phyloP scores from a whole-genome alignment of 208 protist species.

The Leishmania braziliensis region DNA sequence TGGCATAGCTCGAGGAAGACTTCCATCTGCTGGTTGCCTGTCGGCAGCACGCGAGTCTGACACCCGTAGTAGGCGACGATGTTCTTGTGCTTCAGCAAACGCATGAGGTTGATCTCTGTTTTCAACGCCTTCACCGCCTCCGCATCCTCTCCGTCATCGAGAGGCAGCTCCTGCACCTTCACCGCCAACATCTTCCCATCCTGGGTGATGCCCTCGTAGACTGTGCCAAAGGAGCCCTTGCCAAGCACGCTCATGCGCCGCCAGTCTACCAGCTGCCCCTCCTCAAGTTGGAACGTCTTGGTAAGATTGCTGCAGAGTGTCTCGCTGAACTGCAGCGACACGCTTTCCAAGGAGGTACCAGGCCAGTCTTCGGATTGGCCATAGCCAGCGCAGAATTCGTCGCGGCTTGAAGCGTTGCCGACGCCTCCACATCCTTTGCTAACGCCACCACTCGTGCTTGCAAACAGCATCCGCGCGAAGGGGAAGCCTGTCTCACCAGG shows the following conservation, averaged over 20 bases:
- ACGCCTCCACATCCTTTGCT: neutral
- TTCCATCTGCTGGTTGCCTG: conserved; percentile 71
- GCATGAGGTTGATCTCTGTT: conserved; percentile 89
- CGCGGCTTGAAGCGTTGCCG: neutral
- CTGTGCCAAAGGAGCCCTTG: conserved; percentile 85
- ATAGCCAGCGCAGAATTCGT: neutral
- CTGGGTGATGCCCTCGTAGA: conserved; percentile 89
- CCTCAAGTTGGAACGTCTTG: conserved; percentile 44
- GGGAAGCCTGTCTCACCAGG: neutral
- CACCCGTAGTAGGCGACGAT: conserved; percentile 92
- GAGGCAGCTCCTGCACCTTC: conserved; percentile 87
- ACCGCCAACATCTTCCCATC: conserved; percentile 87
- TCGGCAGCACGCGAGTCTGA: conserved; percentile 56
- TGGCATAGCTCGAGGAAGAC: conserved; percentile 92
- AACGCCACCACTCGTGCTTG: neutral
- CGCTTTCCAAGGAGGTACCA: conserved; percentile 15
- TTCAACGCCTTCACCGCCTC: conserved; percentile 64
- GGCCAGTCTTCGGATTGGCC: neutral
- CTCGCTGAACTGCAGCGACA: conserved; percentile 40
- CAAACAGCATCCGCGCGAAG: conserved; percentile 9
- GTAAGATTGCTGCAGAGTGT: conserved; percentile 29
- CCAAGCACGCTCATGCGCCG: conserved; percentile 78
- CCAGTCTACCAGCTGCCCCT: conserved; percentile 69
- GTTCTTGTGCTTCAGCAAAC: conserved; percentile 78
- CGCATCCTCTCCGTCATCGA: conserved; percentile 50